Evolutionary conservation across 176 grass and related monocot genomes (phyloP).

Genomic region (Oropetium thomaeum): DNA sequence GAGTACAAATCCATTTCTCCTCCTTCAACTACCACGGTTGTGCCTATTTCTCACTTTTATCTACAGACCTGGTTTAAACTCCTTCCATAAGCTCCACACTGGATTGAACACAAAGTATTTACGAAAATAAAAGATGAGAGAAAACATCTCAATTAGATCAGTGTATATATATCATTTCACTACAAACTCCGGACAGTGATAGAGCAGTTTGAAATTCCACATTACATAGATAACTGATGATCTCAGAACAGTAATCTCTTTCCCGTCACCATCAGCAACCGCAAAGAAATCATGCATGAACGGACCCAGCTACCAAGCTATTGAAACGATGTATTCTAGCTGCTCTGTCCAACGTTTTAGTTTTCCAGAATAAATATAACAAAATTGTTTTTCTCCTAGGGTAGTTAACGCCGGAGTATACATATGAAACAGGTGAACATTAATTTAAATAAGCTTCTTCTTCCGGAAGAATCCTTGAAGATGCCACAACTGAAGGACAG

Average conservation of each 20-base stretch:
- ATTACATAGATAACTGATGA: background rate
- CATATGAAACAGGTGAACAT: slow-evolving; percentile 10
- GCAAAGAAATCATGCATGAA: background rate
- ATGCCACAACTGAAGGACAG: slow-evolving; percentile 79
- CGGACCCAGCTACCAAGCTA: background rate
- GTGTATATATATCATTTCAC: background rate
- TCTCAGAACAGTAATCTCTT: background rate
- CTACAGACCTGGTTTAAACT: background rate
- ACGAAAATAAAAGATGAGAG: background rate
- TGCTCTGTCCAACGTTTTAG: slow-evolving; percentile 10
- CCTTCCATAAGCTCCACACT: background rate
- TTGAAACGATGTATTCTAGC: slow-evolving; percentile 30
- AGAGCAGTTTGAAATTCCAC: background rate
- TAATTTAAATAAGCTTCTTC: slow-evolving; percentile 92
- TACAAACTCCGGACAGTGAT: background rate
- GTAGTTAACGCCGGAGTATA: slow-evolving; percentile 36
- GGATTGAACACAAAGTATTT: background rate
- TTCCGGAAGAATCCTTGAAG: slow-evolving; percentile 87
- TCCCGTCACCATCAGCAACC: background rate
- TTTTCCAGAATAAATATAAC: slow-evolving; percentile 21
- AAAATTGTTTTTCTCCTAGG: slow-evolving; percentile 38
- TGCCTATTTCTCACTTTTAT: background rate
- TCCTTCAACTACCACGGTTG: too few relatives aligned
- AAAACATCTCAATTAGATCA: background rate
- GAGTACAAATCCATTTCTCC: too few relatives aligned